A percentile compares a stretch with the other conserved stretches of the same genome.
phyloP scores from a whole-genome alignment of 345 rosid species.

The Salix koriyanagi region DNA sequence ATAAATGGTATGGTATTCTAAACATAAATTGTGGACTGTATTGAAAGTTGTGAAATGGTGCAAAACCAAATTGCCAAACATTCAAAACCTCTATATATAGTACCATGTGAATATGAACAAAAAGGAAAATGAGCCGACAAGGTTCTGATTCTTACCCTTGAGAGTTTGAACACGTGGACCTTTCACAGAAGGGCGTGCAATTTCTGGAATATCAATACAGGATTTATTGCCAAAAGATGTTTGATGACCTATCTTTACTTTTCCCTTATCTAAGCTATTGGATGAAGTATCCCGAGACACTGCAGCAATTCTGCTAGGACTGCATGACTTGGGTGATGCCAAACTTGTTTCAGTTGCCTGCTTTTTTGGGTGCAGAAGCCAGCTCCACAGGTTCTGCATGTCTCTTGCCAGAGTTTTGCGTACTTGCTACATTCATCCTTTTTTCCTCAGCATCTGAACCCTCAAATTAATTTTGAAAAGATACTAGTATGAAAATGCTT shows the following conservation, averaged over 20 bases:
- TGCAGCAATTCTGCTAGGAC: constrained; percentile 41
- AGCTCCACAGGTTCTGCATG: constrained; percentile 49
- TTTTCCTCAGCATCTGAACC: constrained; percentile 54
- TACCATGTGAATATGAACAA: not conserved
- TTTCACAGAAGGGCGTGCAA: constrained; percentile 37
- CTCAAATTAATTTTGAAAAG: constrained; percentile 30
- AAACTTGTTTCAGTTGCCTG: constrained; percentile 52
- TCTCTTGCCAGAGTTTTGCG: constrained; percentile 51
- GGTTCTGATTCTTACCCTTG: constrained; percentile 44
- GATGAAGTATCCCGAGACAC: constrained; percentile 40
- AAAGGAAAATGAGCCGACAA: not conserved
- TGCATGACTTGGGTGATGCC: constrained; percentile 59
- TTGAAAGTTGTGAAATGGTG: not conserved
- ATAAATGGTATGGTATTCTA: not conserved
- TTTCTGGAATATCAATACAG: constrained; percentile 40
- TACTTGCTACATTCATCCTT: constrained; percentile 32
- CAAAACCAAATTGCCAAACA: not conserved
- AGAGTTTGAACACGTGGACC: constrained; percentile 45
- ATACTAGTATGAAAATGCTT: constrained; percentile 2
- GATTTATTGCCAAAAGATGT: constrained; percentile 38
- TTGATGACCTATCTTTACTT: constrained; percentile 45
- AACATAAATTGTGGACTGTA: not conserved
- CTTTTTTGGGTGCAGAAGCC: constrained; percentile 50
- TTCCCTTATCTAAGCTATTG: constrained; percentile 43
- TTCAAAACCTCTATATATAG: not conserved